These are phyloP conservation scores for Umbelopsis isabellina DNA, from an alignment of 192 early-diverging fungal species.

Conservation along the genomic window DNA sequence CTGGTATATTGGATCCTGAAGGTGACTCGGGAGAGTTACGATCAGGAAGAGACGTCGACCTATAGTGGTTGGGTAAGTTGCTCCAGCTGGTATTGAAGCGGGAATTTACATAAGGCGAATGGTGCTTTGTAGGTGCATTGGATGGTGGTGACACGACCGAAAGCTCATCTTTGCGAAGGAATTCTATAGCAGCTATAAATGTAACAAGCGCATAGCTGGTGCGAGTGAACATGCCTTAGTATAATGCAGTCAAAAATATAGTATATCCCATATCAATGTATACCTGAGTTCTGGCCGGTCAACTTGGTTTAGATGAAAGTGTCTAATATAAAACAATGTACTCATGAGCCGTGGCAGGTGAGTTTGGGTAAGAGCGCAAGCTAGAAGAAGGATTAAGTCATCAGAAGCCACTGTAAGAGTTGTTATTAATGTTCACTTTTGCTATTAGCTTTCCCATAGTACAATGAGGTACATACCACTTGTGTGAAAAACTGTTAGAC, in stretches of 20 bases:
- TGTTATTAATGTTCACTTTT: too few relatives aligned
- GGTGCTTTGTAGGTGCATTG: conserved; percentile 19
- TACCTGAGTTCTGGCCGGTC: conserved; percentile 13
- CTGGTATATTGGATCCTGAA: not conserved
- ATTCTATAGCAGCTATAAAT: conserved; percentile 50
- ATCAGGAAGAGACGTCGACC: not conserved
- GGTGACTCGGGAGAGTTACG: conserved; percentile 16
- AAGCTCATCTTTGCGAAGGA: conserved; percentile 52
- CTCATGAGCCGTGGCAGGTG: conserved; percentile 46
- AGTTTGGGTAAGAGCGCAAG: conserved; percentile 52
- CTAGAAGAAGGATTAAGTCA: conserved; percentile 58
- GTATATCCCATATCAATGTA: too few relatives aligned
- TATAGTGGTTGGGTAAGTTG: conserved; percentile 15
- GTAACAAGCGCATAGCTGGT: conserved; percentile 55
- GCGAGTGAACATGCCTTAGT: too few relatives aligned
- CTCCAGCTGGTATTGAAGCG: conserved; percentile 1
- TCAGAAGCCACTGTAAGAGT: conserved; percentile 36
- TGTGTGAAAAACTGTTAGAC: conserved; percentile 6
- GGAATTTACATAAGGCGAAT: conserved; percentile 6
- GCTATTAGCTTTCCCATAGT: too few relatives aligned
- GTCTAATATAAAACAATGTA: conserved; percentile 51
- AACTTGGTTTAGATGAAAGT: conserved; percentile 43
- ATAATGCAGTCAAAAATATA: too few relatives aligned
- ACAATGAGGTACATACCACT: not conserved
- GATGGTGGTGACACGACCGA: conserved; percentile 24